Evolutionary conservation across 2,329 filamentous ascomycete species (phyloP).

Genomic region (Beauveria medogensis): DNA sequence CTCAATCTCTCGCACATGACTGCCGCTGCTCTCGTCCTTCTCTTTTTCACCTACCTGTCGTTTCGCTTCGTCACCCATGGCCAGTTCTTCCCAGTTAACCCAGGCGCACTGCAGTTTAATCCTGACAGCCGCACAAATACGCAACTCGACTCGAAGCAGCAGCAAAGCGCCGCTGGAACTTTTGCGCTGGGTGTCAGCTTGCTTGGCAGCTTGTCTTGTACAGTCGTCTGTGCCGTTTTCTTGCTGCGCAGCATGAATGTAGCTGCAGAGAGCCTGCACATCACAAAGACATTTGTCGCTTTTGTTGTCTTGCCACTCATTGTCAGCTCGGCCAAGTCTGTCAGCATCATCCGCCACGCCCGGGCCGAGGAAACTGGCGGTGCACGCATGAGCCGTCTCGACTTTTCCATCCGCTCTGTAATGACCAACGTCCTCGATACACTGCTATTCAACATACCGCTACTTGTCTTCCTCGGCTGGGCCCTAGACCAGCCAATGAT

Average conservation of each 20-base stretch:
- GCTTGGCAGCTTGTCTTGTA: constrained; percentile 2
- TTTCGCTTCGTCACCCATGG: constrained; percentile 15
- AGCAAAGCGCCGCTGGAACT: background rate
- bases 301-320: constrained; percentile 6
- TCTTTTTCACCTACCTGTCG: constrained; percentile 14
- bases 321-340: constrained; percentile 8
- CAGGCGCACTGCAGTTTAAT: constrained; percentile 4
- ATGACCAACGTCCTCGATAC: constrained; percentile 10
- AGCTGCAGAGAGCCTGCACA: background rate
- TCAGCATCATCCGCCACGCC: constrained; percentile 9
- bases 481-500: constrained; percentile 11
- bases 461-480: constrained; percentile 9
- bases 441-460: constrained; percentile 9
- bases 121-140: constrained; percentile 10
- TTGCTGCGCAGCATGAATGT: constrained; percentile 4
- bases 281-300: constrained; percentile 5
- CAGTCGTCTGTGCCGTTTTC: background rate
- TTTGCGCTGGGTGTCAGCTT: background rate
- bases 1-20: constrained; percentile 14
- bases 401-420: constrained; percentile 10
- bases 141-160: constrained; percentile 1
- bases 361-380: constrained; percentile 1
- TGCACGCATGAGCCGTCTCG: constrained; percentile 5
- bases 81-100: constrained; percentile 12
- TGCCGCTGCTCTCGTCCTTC: constrained; percentile 10